Base-by-base conservation (phyloP, 2,329 filamentous ascomycete species). In the Mycosphaerella sp. region DNA sequence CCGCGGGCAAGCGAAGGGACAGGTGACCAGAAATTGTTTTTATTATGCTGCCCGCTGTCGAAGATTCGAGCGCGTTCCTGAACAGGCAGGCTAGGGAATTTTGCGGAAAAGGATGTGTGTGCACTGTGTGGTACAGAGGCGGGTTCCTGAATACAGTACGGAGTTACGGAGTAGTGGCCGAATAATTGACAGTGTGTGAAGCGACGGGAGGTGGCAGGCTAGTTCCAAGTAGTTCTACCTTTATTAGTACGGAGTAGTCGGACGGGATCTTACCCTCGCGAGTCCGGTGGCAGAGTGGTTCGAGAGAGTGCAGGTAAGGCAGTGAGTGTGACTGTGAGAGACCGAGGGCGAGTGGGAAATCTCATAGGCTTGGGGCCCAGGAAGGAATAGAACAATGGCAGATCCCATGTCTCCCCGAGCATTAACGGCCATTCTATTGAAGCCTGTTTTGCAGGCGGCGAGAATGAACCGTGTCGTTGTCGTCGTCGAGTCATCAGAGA, bases 71-170 rank as follows among this genome's bases (percentile, higher is more conserved):
- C 39, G 41, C 6, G 28, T 36, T 30, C 13, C 30, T 14, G 18
- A 21, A 17, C 18, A 32, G 30, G n/a, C n/a, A 40, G 44, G 35
- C 54, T 53, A 56, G 54, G 44, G 47, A 43, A 56, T 56, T 50
- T 48, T 51, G 50, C 54, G 54, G 54, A 41, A 21, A 32, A 9
- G 43, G 43, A 39, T 37, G 17, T 21, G 21, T 21, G 6, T 21
- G 21, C 6, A 6, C 4, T 6, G 21, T 21, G 21, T n/a, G 43
- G 37, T 13, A 18, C 37, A 41, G 41, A 44, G n/a, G 25, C 27
- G 25, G 5, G 30, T 17, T 44, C 16, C 41, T 25, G 18, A 17
- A 25, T n/a, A n/a, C n/a, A n/a, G n/a, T n/a, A n/a, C n/a, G n/a
- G n/a, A n/a, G n/a, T n/a, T n/a, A n/a, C n/a, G n/a, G n/a, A 18